Conservation (phyloP, 2,329 filamentous ascomycete genomes). For the Phaeoacremonium minimum region DNA sequence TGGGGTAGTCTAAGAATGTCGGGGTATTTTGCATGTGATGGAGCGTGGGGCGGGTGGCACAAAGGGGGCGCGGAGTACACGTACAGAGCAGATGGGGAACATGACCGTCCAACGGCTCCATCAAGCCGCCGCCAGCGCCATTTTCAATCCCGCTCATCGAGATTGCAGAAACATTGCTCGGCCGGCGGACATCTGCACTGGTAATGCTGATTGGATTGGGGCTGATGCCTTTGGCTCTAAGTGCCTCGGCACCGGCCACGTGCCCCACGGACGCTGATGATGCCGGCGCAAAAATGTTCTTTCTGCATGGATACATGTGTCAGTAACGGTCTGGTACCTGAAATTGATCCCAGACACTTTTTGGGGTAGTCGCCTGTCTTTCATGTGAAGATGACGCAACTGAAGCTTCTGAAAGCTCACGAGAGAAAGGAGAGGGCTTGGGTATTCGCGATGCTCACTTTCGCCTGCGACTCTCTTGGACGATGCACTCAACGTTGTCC, state of each 20-base stretch:
- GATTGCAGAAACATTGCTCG: slow-evolving; percentile 22
- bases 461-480: slow-evolving; percentile 79
- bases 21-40: slow-evolving; percentile 14
- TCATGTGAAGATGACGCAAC: slow-evolving; percentile 14
- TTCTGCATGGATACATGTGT: slow-evolving; percentile 26
- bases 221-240: slow-evolving; percentile 28
- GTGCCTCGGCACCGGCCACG: slow-evolving; percentile 37
- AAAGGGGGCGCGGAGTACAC: slow-evolving; percentile 17
- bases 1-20: slow-evolving; percentile 1
- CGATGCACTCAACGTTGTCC: slow-evolving; percentile 73
- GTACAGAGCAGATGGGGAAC: slow-evolving; percentile 45
- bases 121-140: slow-evolving; percentile 5
- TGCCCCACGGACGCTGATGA: slow-evolving; percentile 24
- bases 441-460: slow-evolving; percentile 55
- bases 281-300: slow-evolving; percentile 34
- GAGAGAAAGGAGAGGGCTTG: neutral
- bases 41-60: neutral
- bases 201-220: slow-evolving; percentile 28
- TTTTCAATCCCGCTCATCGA: slow-evolving; percentile 15
- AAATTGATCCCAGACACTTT: neutral
- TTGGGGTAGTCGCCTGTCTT: slow-evolving; percentile 1
- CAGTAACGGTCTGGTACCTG: slow-evolving; percentile 1
- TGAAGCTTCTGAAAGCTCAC: slow-evolving; percentile 1
- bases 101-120: slow-evolving; percentile 30
- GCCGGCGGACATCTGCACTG: slow-evolving; percentile 30